Evolutionary conservation across 129 eudicot species (phyloP), one percentile per base, ranked within the genome.

Genomic region (Escallonia rubra): DNA sequence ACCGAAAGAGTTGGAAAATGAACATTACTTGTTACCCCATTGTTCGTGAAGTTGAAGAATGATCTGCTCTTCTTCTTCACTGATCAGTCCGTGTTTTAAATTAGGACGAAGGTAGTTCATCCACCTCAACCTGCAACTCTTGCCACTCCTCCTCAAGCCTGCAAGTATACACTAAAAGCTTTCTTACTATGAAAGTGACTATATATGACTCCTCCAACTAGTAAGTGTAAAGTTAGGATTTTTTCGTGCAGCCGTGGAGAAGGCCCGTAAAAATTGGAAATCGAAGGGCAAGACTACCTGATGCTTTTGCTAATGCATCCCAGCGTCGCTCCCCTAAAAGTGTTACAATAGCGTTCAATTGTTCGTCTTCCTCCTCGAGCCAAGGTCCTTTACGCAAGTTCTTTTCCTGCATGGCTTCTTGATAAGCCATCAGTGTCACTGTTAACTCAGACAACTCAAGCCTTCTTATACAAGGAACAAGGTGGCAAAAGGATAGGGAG

Each of bases 71-170:
- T 89, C 96, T 60, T 81, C 88, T 49, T 54, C 65, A 64, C 85
- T 78, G 61, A 89, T 83, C 47, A 66, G 79, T 23, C 92, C 87
- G 55, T 76, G 92, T 85, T 89, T 89, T 51, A 89, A 69, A 63
- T 83, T 85, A 2, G 96, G 92, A 23, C 85, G 81, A 51, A 89
- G 90, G 67, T 85, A 89, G 71, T 89, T 89, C 92, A 78, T 67
- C 96, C 96, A 89, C 66, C 91, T 75, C 43, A 88, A 67, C 57
- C 96, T 77, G 63, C 91, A 88, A 72, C 96, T 88, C 75, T 85
- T 89, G 43, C 96, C 96, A 16, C 92, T 89, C 80, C 96, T 89
- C 69, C 85, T 68, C 39, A 85, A 66, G 48, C 96, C 96, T 89
- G 59, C 60, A 82, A 10, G 3, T 55, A 61, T 2, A 53, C 23